Evolutionary conservation across 179 eudicot genomes (phyloP).

Genomic region (Amaranthus tricolor): DNA sequence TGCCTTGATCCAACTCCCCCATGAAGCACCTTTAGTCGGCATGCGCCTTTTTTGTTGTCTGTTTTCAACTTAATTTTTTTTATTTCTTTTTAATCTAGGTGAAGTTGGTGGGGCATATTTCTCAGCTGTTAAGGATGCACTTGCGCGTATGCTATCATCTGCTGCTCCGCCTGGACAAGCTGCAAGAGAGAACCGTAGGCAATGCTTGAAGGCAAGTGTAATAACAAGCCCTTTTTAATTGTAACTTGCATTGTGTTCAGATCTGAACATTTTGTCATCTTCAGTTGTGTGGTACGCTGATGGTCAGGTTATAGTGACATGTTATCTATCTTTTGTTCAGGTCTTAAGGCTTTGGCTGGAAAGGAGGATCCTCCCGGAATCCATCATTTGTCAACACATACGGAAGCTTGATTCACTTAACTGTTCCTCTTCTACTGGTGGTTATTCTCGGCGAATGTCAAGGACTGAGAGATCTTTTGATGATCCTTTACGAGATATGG

Average conservation of each 20-base stretch:
- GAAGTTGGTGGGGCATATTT: constrained; percentile 62
- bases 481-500: constrained; percentile 94
- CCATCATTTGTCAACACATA: constrained; percentile 69
- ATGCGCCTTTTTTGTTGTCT: not conserved
- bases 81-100: constrained; percentile 37
- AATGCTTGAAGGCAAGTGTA: constrained; percentile 77
- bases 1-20: too few relatives aligned
- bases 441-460: constrained; percentile 60
- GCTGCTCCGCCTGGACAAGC: constrained; percentile 97
- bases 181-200: constrained; percentile 83
- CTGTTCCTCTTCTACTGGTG: constrained; percentile 55
- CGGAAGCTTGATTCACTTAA: constrained; percentile 72
- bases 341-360: constrained; percentile 92
- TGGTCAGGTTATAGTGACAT: not conserved
- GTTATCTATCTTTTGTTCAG: constrained; percentile 32
- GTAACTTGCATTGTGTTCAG: not conserved
- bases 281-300: not conserved
- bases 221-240: constrained; percentile 5
- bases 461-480: constrained; percentile 94
- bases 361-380: constrained; percentile 77
- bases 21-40: too few relatives aligned
- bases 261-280: constrained; percentile 2
- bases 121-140: constrained; percentile 67
- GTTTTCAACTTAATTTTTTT: not conserved
- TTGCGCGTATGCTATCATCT: constrained; percentile 80